Base-by-base conservation (phyloP, 1,139 yeast genomes). In the Magnusiomyces clavatus region DNA sequence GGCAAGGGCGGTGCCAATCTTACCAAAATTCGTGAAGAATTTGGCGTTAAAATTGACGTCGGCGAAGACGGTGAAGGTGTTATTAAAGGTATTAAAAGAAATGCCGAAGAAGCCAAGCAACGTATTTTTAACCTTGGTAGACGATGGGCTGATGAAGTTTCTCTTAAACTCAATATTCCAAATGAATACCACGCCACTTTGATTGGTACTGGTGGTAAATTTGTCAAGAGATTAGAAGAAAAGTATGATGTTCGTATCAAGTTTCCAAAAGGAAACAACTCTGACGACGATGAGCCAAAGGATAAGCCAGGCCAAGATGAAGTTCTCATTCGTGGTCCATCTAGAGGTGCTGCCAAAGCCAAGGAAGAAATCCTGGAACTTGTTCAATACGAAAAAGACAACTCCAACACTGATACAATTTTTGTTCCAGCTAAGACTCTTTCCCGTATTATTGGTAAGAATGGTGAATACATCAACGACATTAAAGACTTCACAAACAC, bases 1-100 rank as follows among this genome's bases (percentile, higher is more conserved):
- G 99, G 98, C 60, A 86, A 84, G 67, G 86, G 81, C 57, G 98
- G 98, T 54, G 72, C 86, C 44, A 80, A 82, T 64, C 71, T 92
- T 65, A 78, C 80, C 60, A 72, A 80, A 51, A 69, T 88, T 58
- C 78, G 84, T 60, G 88, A 86, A n/a, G 86, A 86, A 64, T 88
- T 76, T 62, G 90, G 83, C 47, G 89, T 87, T 57, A 78, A 77
- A 60, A 77, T 94, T 58, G 96, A 89, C 62, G 83, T 89, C 50
- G 74, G 72, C 45, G 79, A 77, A 48, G 75, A 76, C 55, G 81
- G 84, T 16, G 75, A 75, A 37, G 77, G 92, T 46, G 69, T 72
- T 4, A 71, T 94, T 56, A 77, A 80, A 54, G 99, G 99, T 63
- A 72, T 86, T 61, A 85, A 85, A 70, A 78, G 78, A 64, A 86